Base-by-base conservation (phyloP, 2,329 filamentous ascomycete species). In the Xylariaceae sp. region DNA sequence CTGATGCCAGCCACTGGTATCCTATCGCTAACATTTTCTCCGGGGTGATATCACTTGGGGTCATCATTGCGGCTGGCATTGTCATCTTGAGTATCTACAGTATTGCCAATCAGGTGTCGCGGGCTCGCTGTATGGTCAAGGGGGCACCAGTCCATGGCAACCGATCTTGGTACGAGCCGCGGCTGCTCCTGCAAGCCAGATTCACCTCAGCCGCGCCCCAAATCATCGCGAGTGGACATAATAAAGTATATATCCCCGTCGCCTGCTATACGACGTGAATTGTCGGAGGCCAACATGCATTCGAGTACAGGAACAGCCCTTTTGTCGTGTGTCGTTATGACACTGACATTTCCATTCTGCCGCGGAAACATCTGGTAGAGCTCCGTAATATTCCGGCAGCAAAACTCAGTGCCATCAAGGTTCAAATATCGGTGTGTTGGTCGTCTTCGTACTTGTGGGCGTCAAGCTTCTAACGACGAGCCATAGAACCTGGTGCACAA, bases 241-340 rank as follows among this genome's bases (percentile, higher is more conserved):
- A 29, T 9, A 29, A 29, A n/a, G 26, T 29, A 29, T 29, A 29
- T 29, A 9, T 9, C n/a, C 26, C 9, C 9, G 9, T n/a, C 26
- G n/a, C n/a, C 26, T 9, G n/a, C 9, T 29, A n/a, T 29, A n/a
- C 26, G 9, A 29, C 26, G 26, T 9, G 9, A 29, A 29, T 9
- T 9, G 9, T 29, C 9, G 9, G 26, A 29, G 9, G 26, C n/a
- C 9, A 9, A 9, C n/a, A 29, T n/a, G n/a, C n/a, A n/a, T 29
- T 29, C 13, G 16, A 22, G 13, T 37, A 19, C 34, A 37, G 24
- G 15, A 12, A 17, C 24, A 15, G 12, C 9, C 34, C 34, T 19
- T 37, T 37, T 19, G 24, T 37, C 8, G 34, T 37, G 16, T 19
- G 34, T 22, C 34, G 19, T 15, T 37, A 19, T 15, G 34, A 37